These are phyloP conservation scores for Rhodotorula sp. DNA, from an alignment of 1,284 basidiomycete species.

Conservation along the genomic window DNA sequence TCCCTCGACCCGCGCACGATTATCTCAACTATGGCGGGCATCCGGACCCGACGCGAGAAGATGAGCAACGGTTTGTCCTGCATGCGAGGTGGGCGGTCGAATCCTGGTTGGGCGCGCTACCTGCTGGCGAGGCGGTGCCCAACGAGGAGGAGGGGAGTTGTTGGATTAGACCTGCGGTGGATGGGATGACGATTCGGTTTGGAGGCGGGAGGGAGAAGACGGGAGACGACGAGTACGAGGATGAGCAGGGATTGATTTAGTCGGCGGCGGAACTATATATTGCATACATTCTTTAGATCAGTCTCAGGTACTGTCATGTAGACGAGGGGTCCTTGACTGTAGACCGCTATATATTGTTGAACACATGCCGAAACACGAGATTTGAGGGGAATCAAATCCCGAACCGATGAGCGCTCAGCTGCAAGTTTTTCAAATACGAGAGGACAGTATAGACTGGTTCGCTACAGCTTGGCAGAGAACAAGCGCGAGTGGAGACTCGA, in stretches of 20 bases:
- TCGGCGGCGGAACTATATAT: neutral
- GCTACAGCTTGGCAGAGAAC: no score
- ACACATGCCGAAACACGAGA: no score
- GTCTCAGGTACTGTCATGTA: no score
- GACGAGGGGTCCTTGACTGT: no score
- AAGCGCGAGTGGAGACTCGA: no score
- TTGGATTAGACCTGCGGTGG: conserved; percentile 32
- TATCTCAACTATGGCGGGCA: conserved; percentile 13
- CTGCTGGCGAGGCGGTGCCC: neutral
- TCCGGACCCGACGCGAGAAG: conserved; percentile 16
- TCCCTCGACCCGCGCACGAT: neutral
- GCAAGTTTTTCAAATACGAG: no score
- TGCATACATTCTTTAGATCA: neutral
- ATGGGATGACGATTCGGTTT: conserved; percentile 32
- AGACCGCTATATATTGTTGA: no score
- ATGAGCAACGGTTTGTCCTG: conserved; percentile 8
- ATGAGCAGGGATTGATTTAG: neutral
- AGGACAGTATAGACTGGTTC: no score
- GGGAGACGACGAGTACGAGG: conserved; percentile 28
- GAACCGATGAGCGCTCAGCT: no score
- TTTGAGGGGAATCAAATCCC: no score
- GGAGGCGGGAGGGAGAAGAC: conserved; percentile 1
- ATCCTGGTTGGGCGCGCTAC: conserved; percentile 7
- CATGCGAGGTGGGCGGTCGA: conserved; percentile 21
- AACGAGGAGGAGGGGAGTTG: neutral